Evolutionary conservation across 2,329 filamentous ascomycete genomes (phyloP).

Genomic region (Colletotrichum shisoi): DNA sequence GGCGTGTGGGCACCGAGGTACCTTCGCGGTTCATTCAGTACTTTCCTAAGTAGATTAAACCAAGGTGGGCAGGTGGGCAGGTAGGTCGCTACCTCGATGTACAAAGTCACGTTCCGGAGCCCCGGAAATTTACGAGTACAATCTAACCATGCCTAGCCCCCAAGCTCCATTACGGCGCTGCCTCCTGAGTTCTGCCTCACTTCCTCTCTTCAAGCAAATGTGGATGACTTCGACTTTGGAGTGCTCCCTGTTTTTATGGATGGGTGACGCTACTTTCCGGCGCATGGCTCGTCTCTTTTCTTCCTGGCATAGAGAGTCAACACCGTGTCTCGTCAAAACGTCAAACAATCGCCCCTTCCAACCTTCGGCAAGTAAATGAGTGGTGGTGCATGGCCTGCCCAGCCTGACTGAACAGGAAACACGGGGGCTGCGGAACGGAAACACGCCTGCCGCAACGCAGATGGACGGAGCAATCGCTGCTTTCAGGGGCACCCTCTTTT

Average conservation of each 20-base stretch:
- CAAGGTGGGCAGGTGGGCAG: too few species aligned
- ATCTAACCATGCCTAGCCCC: not conserved
- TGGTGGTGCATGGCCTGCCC: not conserved
- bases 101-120: not conserved
- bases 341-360: not conserved
- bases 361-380: constrained; percentile 2
- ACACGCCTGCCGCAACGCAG: constrained; percentile 6
- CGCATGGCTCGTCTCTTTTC: not conserved
- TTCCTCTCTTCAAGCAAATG: not conserved
- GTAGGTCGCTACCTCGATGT: not conserved
- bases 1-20: too few species aligned
- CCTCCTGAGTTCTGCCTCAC: not conserved
- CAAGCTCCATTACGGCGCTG: not conserved
- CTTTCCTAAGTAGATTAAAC: too few species aligned
- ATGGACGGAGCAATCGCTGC: constrained; percentile 7
- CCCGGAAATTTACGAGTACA: too few species aligned
- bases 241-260: not conserved
- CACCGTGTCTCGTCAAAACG: not conserved
- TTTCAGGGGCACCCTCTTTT: constrained; percentile 20
- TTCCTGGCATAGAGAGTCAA: not conserved
- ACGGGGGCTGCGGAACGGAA: constrained; percentile 23
- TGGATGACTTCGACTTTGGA: not conserved
- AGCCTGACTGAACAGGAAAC: constrained; percentile 17
- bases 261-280: not conserved
- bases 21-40: too few species aligned